Percentiles rank a stretch among this genome's conserved stretches.
These are phyloP conservation scores for Larix kaempferi DNA, from an alignment of 75 land plant genomes.

Conservation along the genomic window DNA sequence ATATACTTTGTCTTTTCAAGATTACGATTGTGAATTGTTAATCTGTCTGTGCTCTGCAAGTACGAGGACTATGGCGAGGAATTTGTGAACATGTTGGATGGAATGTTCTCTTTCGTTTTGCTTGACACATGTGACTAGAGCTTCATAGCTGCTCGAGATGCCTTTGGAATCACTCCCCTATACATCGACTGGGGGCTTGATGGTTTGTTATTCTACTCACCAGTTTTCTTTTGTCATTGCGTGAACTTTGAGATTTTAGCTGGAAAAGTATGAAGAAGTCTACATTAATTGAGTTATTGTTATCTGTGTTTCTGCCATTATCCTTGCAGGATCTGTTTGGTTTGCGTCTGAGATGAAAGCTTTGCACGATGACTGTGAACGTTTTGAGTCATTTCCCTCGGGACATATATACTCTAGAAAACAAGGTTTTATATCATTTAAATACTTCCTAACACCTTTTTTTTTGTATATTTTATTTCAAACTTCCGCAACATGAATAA, in stretches of 20 bases:
- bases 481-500: too few species aligned
- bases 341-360: slow-evolving; percentile 99
- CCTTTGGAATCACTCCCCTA: slow-evolving; percentile 93
- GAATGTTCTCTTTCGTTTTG: slow-evolving; percentile 96
- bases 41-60: too few species aligned
- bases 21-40: too few species aligned
- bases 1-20: too few species aligned
- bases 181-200: slow-evolving; percentile 99
- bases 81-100: slow-evolving; percentile 86
- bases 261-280: too few species aligned
- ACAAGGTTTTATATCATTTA: too few species aligned
- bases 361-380: slow-evolving; percentile 91
- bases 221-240: too few species aligned
- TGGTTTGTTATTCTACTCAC: slow-evolving; percentile 12
- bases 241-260: too few species aligned
- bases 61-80: slow-evolving; percentile 55
- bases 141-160: slow-evolving; percentile 97
- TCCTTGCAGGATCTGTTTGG: slow-evolving; percentile 64
- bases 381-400: slow-evolving; percentile 79
- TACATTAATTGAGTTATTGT: too few species aligned
- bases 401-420: slow-evolving; percentile 97
- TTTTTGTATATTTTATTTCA: too few species aligned
- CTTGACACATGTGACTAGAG: slow-evolving; percentile 89
- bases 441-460: too few species aligned
- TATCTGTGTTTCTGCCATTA: too few species aligned